Evolutionary conservation across 805 yeast species (phyloP), one percentile per base, ranked within the genome.

Genomic region (Candida schatavii): DNA sequence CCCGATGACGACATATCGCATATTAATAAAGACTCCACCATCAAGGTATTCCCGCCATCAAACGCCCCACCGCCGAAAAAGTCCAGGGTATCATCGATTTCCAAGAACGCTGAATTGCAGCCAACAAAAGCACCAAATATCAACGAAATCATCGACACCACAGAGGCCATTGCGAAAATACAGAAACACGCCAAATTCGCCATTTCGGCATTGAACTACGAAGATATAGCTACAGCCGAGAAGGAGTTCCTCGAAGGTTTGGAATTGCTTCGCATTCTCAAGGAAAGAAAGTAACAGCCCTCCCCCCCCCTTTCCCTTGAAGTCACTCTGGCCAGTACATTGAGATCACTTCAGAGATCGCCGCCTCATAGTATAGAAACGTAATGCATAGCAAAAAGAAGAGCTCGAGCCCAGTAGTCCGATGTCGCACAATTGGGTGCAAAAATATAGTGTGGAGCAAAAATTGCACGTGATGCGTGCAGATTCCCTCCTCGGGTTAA

Each of bases 171-270:
- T 17, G 55, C 78, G 7, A 68, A 74, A 50, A 78, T 83, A 1
- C 91, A 85, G 53, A 83, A 80, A 50, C 75, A 73, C 45, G 85
- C 90, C 25, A 83, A 79, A 55, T 85, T 81, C 57, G 91, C 89
- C 2, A 79, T 84, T 5, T 81, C 88, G 43, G 93, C 95, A 0
- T 68, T 85, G 55, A 84, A 84, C 55, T 85, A 84, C 56, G 91
- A 85, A 46, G 95, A 85, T 51, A 62, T 77, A 27, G 72, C 58
- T 2, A 85, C 91, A 0, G 91, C 91, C 2, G 78, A 80, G 34
- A 66, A 64, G 28, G 88, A 85, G 55, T 61, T 85, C 36, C 58
- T 62, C 14, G 56, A 67, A 20, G 88, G 88, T 0, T 57, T 84
- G 32, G 72, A 68, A 15, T 50, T 80, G 28, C 52, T 78, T 22